These are phyloP conservation scores for Aquilaria sinensis DNA, from an alignment of 345 rosid genomes.

Conservation along the genomic window DNA sequence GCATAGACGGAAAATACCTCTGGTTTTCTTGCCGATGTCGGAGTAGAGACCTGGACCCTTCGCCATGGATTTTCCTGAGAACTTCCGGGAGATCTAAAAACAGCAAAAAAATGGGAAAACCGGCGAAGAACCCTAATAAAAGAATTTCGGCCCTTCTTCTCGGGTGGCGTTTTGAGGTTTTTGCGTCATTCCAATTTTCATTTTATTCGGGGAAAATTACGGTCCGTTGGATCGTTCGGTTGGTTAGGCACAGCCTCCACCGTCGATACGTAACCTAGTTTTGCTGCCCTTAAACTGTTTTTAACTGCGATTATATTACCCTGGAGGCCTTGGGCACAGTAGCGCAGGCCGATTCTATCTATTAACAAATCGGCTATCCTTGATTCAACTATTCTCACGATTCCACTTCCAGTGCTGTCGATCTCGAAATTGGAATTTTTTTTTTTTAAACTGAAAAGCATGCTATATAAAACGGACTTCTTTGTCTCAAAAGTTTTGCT, in stretches of 20 bases:
- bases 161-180: slow-evolving; percentile 4
- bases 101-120: background rate
- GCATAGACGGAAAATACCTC: slow-evolving; percentile 35
- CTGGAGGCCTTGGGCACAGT: no score
- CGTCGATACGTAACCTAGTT: background rate
- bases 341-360: no score
- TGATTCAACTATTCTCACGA: no score
- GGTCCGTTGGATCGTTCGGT: slow-evolving; percentile 4
- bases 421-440: no score
- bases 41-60: slow-evolving; percentile 95
- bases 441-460: no score
- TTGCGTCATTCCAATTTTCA: background rate
- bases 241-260: background rate
- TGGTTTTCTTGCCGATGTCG: slow-evolving; percentile 88
- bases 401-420: no score
- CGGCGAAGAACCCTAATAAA: slow-evolving; percentile 6
- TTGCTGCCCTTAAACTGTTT: background rate
- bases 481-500: no score
- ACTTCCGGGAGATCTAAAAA: background rate
- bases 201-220: background rate
- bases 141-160: background rate
- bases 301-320: no score
- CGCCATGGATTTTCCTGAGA: slow-evolving; percentile 37
- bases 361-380: no score
- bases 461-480: no score